Evolutionary conservation across 768 basidiomycete genomes (phyloP).

Genomic region (Macrolepiota albuminosa): DNA sequence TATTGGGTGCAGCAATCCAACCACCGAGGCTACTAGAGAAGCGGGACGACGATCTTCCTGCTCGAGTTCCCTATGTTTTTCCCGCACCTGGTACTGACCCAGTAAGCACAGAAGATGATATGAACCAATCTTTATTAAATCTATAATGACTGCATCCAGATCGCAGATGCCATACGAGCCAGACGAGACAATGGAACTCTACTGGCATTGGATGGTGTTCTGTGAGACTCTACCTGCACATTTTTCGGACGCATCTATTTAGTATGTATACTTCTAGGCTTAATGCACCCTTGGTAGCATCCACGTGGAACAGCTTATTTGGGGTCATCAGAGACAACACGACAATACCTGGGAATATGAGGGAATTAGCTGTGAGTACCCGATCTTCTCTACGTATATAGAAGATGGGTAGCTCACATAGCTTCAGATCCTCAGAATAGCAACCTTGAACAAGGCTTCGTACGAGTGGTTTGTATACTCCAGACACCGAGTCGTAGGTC

Average conservation of each 20-base stretch:
- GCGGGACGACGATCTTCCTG: conserved; percentile 34
- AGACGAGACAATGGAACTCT: conserved; percentile 29
- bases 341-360: conserved; percentile 26
- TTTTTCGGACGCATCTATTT: background rate
- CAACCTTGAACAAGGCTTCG: conserved; percentile 22
- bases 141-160: conserved; percentile 15
- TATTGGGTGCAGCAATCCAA: conserved; percentile 4
- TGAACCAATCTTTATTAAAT: no score
- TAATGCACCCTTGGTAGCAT: conserved; percentile 25
- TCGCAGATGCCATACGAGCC: conserved; percentile 32
- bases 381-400: background rate
- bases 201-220: conserved; percentile 33
- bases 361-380: conserved; percentile 29
- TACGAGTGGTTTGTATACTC: conserved; percentile 23
- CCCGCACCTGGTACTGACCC: conserved; percentile 29
- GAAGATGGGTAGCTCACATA: background rate
- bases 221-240: conserved; percentile 20
- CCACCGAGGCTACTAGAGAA: conserved; percentile 7
- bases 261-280: conserved; percentile 13
- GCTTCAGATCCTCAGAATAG: conserved; percentile 23
- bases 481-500: background rate
- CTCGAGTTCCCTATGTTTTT: conserved; percentile 38
- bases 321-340: conserved; percentile 25
- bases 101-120: conserved; percentile 11
- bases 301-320: conserved; percentile 30